Conservation (phyloP, 805 yeast genomes). For the Pichia nanzhaoensis region DNA sequence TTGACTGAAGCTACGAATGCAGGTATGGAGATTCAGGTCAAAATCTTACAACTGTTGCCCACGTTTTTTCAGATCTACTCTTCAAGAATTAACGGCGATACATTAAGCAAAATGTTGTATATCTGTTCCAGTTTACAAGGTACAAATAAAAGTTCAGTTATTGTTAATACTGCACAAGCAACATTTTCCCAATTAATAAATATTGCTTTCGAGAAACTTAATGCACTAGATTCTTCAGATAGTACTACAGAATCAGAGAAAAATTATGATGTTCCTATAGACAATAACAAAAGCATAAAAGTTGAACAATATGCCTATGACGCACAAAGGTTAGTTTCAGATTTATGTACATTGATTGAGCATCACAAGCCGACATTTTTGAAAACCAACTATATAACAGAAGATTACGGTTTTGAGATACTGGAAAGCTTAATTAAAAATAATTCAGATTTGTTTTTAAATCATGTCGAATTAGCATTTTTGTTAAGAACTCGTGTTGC, state of each 20-base stretch:
- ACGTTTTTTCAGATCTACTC: constrained; percentile 61
- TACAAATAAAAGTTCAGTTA: constrained; percentile 65
- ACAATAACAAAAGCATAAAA: constrained; percentile 35
- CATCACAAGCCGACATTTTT: constrained; percentile 50
- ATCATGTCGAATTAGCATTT: constrained; percentile 58
- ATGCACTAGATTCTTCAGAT: constrained; percentile 28
- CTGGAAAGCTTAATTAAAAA: constrained; percentile 70
- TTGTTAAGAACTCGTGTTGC: constrained; percentile 62
- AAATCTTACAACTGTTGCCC: constrained; percentile 79
- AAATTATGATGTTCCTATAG: constrained; percentile 36
- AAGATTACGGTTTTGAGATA: constrained; percentile 72
- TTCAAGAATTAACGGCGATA: constrained; percentile 43
- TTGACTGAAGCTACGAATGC: constrained; percentile 69
- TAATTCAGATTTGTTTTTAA: constrained; percentile 48
- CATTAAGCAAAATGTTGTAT: constrained; percentile 50
- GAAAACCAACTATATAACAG: constrained; percentile 44
- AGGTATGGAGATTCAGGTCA: constrained; percentile 69
- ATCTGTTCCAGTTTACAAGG: constrained; percentile 70
- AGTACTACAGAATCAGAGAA: constrained; percentile 27
- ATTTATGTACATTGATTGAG: constrained; percentile 63
- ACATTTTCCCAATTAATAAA: constrained; percentile 82
- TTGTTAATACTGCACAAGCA: constrained; percentile 86
- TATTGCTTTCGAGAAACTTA: constrained; percentile 66
- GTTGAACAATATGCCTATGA: constrained; percentile 57
- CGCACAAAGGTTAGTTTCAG: constrained; percentile 62